Percentiles rank a stretch among this genome's conserved stretches.
Conservation (phyloP, 257 asterid genomes). For the Orobanche coerulescens region DNA sequence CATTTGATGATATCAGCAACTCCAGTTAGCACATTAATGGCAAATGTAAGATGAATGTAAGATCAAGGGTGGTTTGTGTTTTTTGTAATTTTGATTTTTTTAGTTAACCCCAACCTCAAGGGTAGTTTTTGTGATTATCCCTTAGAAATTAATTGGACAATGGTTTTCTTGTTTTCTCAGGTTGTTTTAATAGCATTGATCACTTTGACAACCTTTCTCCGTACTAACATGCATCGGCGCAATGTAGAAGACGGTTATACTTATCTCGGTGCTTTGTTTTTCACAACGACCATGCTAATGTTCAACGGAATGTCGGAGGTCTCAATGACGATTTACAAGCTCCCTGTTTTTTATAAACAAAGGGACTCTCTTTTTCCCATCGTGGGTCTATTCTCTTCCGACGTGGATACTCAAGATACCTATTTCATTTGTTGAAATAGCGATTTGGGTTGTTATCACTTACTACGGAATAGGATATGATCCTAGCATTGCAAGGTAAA, state of each 20-base stretch:
- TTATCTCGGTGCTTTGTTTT: constrained; percentile 28
- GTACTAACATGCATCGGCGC: constrained; percentile 31
- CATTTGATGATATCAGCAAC: no score
- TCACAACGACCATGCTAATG: constrained; percentile 13
- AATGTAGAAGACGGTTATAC: constrained; percentile 24
- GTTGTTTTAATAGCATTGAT: constrained; percentile 21
- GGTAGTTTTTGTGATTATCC: no score
- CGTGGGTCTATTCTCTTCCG: constrained; percentile 44
- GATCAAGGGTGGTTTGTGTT: no score
- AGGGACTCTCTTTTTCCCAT: constrained; percentile 39
- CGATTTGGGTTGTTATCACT: constrained; percentile 28
- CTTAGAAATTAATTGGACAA: not conserved
- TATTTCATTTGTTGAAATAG: constrained; percentile 29
- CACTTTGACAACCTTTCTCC: constrained; percentile 32
- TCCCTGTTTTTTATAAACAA: constrained; percentile 49
- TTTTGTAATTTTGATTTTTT: no score
- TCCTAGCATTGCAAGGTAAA: constrained; percentile 35
- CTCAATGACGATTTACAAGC: constrained; percentile 31
- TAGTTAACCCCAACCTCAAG: no score
- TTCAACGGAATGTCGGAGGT: constrained; percentile 39
- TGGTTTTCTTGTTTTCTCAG: constrained; percentile 15
- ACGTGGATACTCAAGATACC: constrained; percentile 37
- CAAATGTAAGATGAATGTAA: no score
- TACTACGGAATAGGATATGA: constrained; percentile 43
- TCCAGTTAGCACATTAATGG: no score